These are phyloP conservation scores for Stemphylium lycopersici DNA, from an alignment of 2,329 filamentous ascomycete species.

Conservation along the genomic window DNA sequence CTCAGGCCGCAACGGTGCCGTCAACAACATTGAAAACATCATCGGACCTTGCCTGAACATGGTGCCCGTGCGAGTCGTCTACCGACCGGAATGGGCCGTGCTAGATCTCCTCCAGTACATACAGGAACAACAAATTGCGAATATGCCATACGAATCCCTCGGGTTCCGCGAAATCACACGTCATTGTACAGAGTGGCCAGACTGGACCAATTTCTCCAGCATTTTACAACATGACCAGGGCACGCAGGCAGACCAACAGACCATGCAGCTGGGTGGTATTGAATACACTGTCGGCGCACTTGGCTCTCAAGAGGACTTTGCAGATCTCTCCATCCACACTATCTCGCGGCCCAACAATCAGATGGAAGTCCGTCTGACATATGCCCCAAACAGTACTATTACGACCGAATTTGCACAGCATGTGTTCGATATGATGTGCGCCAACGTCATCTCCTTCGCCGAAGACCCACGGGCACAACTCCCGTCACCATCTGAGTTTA, in stretches of 20 bases:
- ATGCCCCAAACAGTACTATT: constrained; percentile 53
- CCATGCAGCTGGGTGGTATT: constrained; percentile 54
- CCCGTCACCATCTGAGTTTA: constrained; percentile 34
- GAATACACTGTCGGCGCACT: constrained; percentile 40
- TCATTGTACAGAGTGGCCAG: constrained; percentile 46
- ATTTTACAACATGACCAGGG: constrained; percentile 45
- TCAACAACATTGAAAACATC: constrained; percentile 47
- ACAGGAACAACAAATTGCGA: constrained; percentile 53
- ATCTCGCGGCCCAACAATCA: constrained; percentile 28
- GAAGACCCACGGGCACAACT: constrained; percentile 37
- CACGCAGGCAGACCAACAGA: constrained; percentile 48
- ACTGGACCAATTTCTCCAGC: constrained; percentile 46
- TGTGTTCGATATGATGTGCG: constrained; percentile 48
- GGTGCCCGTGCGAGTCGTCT: constrained; percentile 50
- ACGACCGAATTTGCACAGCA: constrained; percentile 60
- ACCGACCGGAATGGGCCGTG: constrained; percentile 44
- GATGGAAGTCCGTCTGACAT: constrained; percentile 40
- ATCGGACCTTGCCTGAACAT: constrained; percentile 53
- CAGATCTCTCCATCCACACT: constrained; percentile 42
- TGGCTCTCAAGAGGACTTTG: constrained; percentile 41
- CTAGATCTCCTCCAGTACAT: constrained; percentile 49
- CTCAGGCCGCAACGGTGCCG: constrained; percentile 48
- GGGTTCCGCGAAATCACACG: constrained; percentile 44
- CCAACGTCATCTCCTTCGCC: constrained; percentile 34
- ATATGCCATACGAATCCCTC: constrained; percentile 44